Evolutionary conservation across 805 yeast genomes (phyloP), one percentile per base, ranked within the genome.

Genomic region (Saturnispora zaruensis): DNA sequence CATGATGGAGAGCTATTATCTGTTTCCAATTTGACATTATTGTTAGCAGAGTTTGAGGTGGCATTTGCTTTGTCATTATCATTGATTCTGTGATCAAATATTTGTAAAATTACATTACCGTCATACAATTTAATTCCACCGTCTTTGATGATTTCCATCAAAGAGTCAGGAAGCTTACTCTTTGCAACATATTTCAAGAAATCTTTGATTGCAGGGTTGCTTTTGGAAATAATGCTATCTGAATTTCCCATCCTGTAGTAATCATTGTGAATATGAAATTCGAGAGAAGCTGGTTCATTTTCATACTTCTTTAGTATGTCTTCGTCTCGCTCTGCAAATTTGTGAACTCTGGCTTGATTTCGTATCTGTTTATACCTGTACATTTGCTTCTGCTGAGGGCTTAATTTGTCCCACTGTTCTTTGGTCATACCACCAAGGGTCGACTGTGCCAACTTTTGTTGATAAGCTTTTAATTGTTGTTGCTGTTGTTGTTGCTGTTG

Each of bases 211-310:
- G 86, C 77, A 14, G 87, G 84, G 53, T 87, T 85, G 58, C 77
- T 77, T 60, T 84, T 84, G 6, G 96, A 89, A 38, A 93, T 84
- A 45, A 86, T 77, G 6, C 95, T 88, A 58, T 90, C 97, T 60
- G 75, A 91, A 55, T 86, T 87, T 54, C 95, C 95, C 69, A 91
- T 90, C 53, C 95, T 77, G 65, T 82, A 91, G 66, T 90, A 96
- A 50, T 87, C 88, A 58, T 88, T 93, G 66, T 87, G 90, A 23
- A 91, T 88, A 60, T 91, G 97, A 59, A 91, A 82, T 55, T 82
- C 95, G 52, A 91, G 67, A 37, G 95, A 85, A 6, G 96, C 84
- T 8, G 91, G 85, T 53, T 77, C 77, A 50, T 79, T 78, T 56
- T 83, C 81, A 63, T 82, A 90, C 64, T 89, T 90, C 52, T 79